Percentiles rank a stretch among this genome's conserved stretches.
Conservation (phyloP, 257 asterid species). For the Solanum neorickii region DNA sequence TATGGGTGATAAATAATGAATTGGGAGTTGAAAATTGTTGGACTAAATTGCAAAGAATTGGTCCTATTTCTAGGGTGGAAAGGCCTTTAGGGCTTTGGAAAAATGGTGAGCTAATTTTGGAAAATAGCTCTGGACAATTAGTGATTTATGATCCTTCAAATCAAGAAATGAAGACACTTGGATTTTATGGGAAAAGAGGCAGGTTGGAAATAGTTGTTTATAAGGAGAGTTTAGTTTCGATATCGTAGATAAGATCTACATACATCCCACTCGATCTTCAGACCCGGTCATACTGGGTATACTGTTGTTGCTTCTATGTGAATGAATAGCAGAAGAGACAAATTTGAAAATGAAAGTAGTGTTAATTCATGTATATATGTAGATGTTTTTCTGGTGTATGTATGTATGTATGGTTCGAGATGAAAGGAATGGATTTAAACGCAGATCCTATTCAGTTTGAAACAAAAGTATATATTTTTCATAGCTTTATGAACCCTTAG, state of each 20-base stretch:
- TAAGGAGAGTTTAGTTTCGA: conserved; percentile 27
- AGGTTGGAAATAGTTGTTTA: conserved; percentile 39
- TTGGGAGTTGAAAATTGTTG: conserved; percentile 15
- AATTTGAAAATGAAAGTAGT: neutral
- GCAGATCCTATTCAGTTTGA: neutral
- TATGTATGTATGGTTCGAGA: neutral
- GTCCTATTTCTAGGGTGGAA: conserved; percentile 35
- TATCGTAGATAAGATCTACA: neutral
- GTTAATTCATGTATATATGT: neutral
- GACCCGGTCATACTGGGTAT: no score
- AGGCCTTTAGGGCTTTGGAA: conserved; percentile 50
- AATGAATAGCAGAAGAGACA: neutral
- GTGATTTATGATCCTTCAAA: conserved; percentile 15
- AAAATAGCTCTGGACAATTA: conserved; percentile 24
- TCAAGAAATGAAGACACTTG: conserved; percentile 14
- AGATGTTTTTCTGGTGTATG: no score
- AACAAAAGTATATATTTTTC: neutral
- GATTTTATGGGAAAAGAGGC: conserved; percentile 41
- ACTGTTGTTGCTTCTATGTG: no score
- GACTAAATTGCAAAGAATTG: conserved; percentile 25
- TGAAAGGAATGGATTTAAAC: neutral
- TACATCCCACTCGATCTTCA: neutral
- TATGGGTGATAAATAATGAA: conserved; percentile 30
- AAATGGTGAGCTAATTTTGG: conserved; percentile 20
- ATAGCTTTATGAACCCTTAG: neutral